A percentile compares a stretch with the other conserved stretches of the same genome.
Evolutionary conservation across 306 rosid genomes (phyloP).

Genomic region (Glycine soja): DNA sequence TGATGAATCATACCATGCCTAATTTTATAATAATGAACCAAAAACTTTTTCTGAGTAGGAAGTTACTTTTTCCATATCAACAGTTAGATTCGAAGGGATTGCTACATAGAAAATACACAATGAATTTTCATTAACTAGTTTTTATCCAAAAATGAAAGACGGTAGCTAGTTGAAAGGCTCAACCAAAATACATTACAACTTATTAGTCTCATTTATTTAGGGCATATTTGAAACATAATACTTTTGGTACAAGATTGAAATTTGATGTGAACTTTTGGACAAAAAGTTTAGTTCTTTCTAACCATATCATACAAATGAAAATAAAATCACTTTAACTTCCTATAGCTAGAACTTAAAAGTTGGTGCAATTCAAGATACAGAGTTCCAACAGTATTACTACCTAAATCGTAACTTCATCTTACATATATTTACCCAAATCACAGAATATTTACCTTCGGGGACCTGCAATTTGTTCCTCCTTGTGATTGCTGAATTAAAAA

Average conservation of each 20-base stretch:
- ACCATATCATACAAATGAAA: slow-evolving; percentile 29
- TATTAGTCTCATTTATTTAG: neutral
- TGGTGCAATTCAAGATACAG: slow-evolving; percentile 15
- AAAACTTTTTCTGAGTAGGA: neutral
- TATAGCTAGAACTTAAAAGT: neutral
- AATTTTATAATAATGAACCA: slow-evolving; percentile 30
- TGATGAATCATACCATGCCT: neutral
- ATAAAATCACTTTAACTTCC: slow-evolving; percentile 13
- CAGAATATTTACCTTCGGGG: slow-evolving; percentile 73
- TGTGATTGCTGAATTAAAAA: slow-evolving; percentile 79
- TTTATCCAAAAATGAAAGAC: neutral
- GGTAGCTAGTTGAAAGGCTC: neutral
- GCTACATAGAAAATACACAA: neutral
- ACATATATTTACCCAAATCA: slow-evolving; percentile 2
- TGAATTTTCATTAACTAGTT: neutral
- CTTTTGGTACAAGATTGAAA: neutral
- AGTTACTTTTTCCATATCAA: neutral
- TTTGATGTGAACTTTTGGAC: slow-evolving; percentile 27
- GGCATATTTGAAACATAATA: slow-evolving; percentile 9
- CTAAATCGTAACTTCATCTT: slow-evolving; percentile 24
- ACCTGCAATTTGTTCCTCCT: slow-evolving; percentile 74
- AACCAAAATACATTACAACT: neutral
- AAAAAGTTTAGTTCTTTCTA: neutral
- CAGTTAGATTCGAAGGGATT: slow-evolving; percentile 7
- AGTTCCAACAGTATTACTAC: slow-evolving; percentile 17